Evolutionary conservation across 2,329 filamentous ascomycete species (phyloP).

Genomic region (Fusarium keratoplasticum): DNA sequence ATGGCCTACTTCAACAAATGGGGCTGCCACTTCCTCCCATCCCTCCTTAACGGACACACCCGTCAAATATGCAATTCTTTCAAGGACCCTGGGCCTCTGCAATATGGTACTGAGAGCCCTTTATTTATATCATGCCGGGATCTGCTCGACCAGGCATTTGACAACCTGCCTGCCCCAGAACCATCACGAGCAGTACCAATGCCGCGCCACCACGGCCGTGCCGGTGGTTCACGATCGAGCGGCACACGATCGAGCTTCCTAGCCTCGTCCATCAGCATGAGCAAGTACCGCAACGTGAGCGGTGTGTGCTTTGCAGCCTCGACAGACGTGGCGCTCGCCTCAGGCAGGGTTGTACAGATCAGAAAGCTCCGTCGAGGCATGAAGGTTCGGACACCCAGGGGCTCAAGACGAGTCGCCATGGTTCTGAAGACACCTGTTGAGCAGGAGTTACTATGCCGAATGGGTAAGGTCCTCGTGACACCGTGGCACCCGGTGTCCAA

Average conservation of each 20-base stretch:
- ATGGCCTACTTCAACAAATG: conserved; percentile 58
- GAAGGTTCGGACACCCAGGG: conserved; percentile 62
- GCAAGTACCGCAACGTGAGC: conserved; percentile 53
- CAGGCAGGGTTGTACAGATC: conserved; percentile 54
- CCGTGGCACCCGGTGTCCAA: conserved; percentile 68
- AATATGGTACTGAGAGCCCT: conserved; percentile 62
- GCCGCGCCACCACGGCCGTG: not conserved
- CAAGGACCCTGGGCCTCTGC: conserved; percentile 69
- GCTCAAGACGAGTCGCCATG: conserved; percentile 60
- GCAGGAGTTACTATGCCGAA: conserved; percentile 55
- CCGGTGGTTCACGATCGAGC: not conserved
- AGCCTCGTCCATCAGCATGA: conserved; percentile 52
- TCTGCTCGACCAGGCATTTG: conserved; percentile 61
- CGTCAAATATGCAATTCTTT: conserved; percentile 71
- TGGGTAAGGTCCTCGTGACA: conserved; percentile 64
- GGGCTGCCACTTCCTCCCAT: conserved; percentile 69
- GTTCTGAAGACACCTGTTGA: conserved; percentile 63
- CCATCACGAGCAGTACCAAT: conserved; percentile 46
- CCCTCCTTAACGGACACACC: conserved; percentile 66
- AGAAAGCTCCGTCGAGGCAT: conserved; percentile 58
- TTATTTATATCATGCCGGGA: conserved; percentile 65
- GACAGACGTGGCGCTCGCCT: conserved; percentile 59
- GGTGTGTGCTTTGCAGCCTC: conserved; percentile 66
- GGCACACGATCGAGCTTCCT: conserved; percentile 4
- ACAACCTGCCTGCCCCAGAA: conserved; percentile 57